Conservation (phyloP, 192 early-diverging fungal species). For the Coemansia sp. region DNA sequence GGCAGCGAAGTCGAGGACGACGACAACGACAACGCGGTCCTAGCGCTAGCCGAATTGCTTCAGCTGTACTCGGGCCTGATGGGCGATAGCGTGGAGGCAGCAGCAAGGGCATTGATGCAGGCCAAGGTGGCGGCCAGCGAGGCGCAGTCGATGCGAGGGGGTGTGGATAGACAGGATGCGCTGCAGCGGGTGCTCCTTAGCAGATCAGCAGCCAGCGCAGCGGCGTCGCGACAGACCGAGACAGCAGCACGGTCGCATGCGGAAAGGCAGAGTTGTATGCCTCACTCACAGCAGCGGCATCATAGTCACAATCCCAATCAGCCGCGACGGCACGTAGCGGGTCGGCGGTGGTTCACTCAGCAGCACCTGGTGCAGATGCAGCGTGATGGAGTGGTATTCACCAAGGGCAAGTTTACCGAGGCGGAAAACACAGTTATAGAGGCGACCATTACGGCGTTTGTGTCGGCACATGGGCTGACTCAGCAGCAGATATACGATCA, state of each 20-base stretch:
- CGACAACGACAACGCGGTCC: neutral
- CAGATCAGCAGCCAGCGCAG: conserved; percentile 5
- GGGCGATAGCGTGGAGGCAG: conserved; percentile 30
- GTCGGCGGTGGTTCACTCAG: conserved; percentile 43
- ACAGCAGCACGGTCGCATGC: neutral
- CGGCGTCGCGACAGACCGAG: conserved; percentile 4
- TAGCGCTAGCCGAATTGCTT: conserved; percentile 32
- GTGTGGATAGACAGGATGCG: conserved; percentile 9
- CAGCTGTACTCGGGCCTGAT: conserved; percentile 44
- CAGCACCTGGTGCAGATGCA: conserved; percentile 38
- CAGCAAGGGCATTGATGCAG: conserved; percentile 41
- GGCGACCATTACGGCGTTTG: conserved; percentile 17
- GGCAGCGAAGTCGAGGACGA: neutral
- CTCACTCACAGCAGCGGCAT: neutral
- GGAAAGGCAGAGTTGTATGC: neutral
- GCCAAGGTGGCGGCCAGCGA: conserved; percentile 33
- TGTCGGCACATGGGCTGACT: conserved; percentile 22
- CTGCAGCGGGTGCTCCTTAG: conserved; percentile 35
- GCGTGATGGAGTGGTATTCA: conserved; percentile 40
- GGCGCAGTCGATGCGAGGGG: conserved; percentile 4
- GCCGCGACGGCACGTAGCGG: neutral
- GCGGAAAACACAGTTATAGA: conserved; percentile 41
- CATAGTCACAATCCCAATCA: neutral
- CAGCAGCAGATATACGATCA: conserved; percentile 33
- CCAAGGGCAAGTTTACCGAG: conserved; percentile 50